Evolutionary conservation across 805 yeast genomes (phyloP).

Genomic region (Starmerella roubikii): DNA sequence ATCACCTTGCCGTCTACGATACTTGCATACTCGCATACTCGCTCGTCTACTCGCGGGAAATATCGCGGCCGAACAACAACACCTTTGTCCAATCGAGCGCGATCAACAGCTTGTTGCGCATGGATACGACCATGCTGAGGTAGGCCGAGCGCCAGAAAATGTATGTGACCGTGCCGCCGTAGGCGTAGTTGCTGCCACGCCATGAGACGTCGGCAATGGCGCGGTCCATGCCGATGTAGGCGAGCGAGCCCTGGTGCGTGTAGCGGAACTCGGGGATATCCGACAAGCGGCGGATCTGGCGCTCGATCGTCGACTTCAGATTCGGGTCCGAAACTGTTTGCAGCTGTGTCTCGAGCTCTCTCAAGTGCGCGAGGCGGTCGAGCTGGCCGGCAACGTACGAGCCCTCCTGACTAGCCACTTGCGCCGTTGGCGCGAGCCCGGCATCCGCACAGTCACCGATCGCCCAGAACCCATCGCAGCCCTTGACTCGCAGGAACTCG

Average conservation of each 20-base stretch:
- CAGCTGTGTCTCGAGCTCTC: slow-evolving; percentile 27
- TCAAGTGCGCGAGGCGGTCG: slow-evolving; percentile 34
- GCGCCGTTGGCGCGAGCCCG: slow-evolving; percentile 90
- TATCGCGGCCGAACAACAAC: slow-evolving; percentile 82
- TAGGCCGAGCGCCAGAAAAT: slow-evolving; percentile 93
- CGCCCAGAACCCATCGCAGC: slow-evolving; percentile 72
- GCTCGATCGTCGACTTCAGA: slow-evolving; percentile 13
- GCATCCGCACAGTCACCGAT: slow-evolving; percentile 89
- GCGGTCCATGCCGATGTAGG: slow-evolving; percentile 80
- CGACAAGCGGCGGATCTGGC: slow-evolving; percentile 27
- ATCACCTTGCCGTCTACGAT: too few species aligned
- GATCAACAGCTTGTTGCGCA: slow-evolving; percentile 77
- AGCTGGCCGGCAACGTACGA: slow-evolving; percentile 61
- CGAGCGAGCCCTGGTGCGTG: slow-evolving; percentile 83
- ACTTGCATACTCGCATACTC: too few species aligned
- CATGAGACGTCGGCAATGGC: slow-evolving; percentile 82
- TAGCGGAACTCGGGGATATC: slow-evolving; percentile 49
- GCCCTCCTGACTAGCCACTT: slow-evolving; percentile 94
- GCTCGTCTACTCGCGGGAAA: slow-evolving; percentile 51
- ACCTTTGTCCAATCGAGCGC: slow-evolving; percentile 82
- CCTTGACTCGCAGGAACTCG: slow-evolving; percentile 69
- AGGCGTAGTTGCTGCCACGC: slow-evolving; percentile 57
- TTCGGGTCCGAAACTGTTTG: slow-evolving; percentile 5
- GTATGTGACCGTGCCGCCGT: slow-evolving; percentile 79
- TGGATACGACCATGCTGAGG: slow-evolving; percentile 79